These are phyloP conservation scores for Mortierella sp. DNA, from an alignment of 371 early-diverging fungal genomes.

Conservation along the genomic window DNA sequence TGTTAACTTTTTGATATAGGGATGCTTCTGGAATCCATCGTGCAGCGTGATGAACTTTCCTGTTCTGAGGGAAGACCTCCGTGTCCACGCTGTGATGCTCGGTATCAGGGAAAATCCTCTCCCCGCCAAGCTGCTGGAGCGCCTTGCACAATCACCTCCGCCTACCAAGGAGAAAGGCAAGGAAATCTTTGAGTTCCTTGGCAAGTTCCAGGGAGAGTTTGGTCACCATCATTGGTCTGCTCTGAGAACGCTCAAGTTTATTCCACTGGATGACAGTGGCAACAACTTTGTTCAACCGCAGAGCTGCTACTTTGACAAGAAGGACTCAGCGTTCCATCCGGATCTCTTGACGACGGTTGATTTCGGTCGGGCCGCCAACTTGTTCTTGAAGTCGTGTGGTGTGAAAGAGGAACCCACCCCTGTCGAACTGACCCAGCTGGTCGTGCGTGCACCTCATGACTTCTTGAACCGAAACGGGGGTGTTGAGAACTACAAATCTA, in stretches of 20 bases:
- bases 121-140: slow-evolving; percentile 62
- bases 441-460: slow-evolving; percentile 77
- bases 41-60: slow-evolving; percentile 77
- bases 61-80: slow-evolving; percentile 71
- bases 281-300: slow-evolving; percentile 62
- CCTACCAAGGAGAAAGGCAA: slow-evolving; percentile 62
- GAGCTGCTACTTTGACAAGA: slow-evolving; percentile 75
- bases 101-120: slow-evolving; percentile 79
- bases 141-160: slow-evolving; percentile 61
- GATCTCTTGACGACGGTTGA: slow-evolving; percentile 79
- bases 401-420: slow-evolving; percentile 90
- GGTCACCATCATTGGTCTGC: slow-evolving; percentile 66
- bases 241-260: slow-evolving; percentile 67
- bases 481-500: slow-evolving; percentile 76
- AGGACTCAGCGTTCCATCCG: slow-evolving; percentile 59
- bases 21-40: slow-evolving; percentile 76
- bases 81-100: slow-evolving; percentile 72
- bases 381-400: slow-evolving; percentile 88
- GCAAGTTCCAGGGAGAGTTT: slow-evolving; percentile 74
- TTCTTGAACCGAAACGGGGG: slow-evolving; percentile 79
- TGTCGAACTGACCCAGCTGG: slow-evolving; percentile 77
- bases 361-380: slow-evolving; percentile 81
- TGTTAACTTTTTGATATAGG: slow-evolving; percentile 15
- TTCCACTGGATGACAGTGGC: slow-evolving; percentile 70
- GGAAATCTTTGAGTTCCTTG: slow-evolving; percentile 78